These are phyloP conservation scores for Paracoccidioides lutzii DNA, from an alignment of 2,329 filamentous ascomycete species.

Conservation along the genomic window DNA sequence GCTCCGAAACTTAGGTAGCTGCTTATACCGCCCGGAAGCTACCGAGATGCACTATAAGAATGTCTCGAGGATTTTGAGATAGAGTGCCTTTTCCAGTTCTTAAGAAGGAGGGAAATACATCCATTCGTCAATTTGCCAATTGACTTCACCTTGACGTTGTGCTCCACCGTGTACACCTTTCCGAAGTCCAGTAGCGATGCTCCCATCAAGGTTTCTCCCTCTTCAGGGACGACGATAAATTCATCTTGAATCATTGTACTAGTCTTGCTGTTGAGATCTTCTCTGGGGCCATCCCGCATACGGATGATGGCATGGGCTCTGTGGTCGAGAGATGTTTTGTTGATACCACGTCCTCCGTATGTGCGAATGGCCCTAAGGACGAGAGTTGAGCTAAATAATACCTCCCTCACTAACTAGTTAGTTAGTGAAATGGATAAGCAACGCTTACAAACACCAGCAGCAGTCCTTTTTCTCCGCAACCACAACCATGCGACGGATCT, in stretches of 20 bases:
- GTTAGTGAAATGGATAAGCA: too few relatives aligned
- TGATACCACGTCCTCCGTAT: conserved; percentile 25
- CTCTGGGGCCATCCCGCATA: conserved; percentile 13
- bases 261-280: too few relatives aligned
- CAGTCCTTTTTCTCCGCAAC: conserved; percentile 16
- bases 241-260: neutral
- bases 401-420: too few relatives aligned
- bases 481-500: conserved; percentile 24
- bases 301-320: conserved; percentile 29
- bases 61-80: neutral
- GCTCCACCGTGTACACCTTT: conserved; percentile 30
- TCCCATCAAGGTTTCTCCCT: conserved; percentile 15
- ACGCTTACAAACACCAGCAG: conserved; percentile 24
- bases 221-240: neutral
- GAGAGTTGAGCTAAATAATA: neutral
- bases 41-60: neutral
- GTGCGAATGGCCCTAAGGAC: conserved; percentile 28
- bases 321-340: conserved; percentile 24
- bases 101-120: conserved; percentile 8
- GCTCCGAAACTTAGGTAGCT: neutral
- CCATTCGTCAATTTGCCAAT: conserved; percentile 23
- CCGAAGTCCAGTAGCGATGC: conserved; percentile 31
- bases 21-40: neutral
- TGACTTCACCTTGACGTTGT: conserved; percentile 31
- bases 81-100: neutral